A percentile compares a stretch with the other conserved stretches of the same genome.
Conservation (phyloP, 1,139 yeast genomes). For the Suhomyces bolitotheri region DNA sequence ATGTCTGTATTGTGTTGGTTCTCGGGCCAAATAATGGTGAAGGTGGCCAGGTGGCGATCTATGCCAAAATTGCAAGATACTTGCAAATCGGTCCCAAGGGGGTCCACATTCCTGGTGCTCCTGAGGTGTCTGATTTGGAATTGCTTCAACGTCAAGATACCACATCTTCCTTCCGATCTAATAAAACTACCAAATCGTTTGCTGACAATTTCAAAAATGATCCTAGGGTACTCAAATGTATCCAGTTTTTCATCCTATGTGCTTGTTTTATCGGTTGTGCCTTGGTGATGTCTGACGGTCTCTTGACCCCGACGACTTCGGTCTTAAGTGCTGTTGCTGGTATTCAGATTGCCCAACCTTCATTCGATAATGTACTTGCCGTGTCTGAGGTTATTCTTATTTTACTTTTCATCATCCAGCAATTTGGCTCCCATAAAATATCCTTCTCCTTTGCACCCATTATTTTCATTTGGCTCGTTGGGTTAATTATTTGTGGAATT, state of each 20-base stretch:
- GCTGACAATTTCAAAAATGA: slow-evolving; percentile 23
- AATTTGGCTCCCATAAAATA: slow-evolving; percentile 46
- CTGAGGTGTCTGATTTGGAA: slow-evolving; percentile 36
- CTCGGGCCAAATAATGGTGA: slow-evolving; percentile 59
- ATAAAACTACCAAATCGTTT: slow-evolving; percentile 14
- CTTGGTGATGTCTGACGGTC: slow-evolving; percentile 57
- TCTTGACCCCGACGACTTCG: slow-evolving; percentile 63
- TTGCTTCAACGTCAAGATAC: slow-evolving; percentile 45
- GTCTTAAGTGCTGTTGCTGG: slow-evolving; percentile 55
- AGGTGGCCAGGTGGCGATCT: slow-evolving; percentile 64
- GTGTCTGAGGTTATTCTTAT: slow-evolving; percentile 51
- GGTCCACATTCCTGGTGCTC: slow-evolving; percentile 42
- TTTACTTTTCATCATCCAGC: slow-evolving; percentile 45
- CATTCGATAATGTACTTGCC: slow-evolving; percentile 43
- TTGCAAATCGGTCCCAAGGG: slow-evolving; percentile 51
- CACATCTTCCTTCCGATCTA: slow-evolving; percentile 23
- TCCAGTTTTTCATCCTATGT: slow-evolving; percentile 36
- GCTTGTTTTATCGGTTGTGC: slow-evolving; percentile 56
- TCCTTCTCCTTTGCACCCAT: slow-evolving; percentile 54
- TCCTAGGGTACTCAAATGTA: slow-evolving; percentile 25
- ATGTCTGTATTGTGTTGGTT: slow-evolving; percentile 46
- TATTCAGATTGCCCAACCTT: slow-evolving; percentile 47
- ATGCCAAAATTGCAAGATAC: slow-evolving; percentile 54
- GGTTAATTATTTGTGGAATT: slow-evolving; percentile 47
- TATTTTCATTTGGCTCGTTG: slow-evolving; percentile 50